Base-by-base conservation (phyloP, 2,329 filamentous ascomycete species). In the Trichoderma sp. region DNA sequence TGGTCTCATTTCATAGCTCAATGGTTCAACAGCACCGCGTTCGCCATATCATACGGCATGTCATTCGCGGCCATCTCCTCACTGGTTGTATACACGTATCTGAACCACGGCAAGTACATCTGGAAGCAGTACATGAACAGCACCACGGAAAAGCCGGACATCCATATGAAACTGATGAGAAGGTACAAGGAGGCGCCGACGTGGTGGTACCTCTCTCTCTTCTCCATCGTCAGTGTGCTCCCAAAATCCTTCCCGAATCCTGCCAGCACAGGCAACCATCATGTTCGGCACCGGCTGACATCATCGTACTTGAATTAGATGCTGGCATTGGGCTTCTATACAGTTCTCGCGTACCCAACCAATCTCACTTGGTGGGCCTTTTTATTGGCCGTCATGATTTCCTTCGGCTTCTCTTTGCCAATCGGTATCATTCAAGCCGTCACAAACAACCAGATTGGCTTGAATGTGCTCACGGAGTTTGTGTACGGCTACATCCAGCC, bases 401-500 rank as follows among this genome's bases (percentile, higher is more conserved):
- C 89, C 0, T 85, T 87, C 67, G 77, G 83, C 9, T 92, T 90
- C 75, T 82, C 88, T 9, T 78, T 92, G 13, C 90, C 90, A 0
- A 89, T 89, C 56, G 88, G 88, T 48, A 91, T 92, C 68, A 87
- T 92, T 37, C 85, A 91, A 73, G 90, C 89, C 42, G 83, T 89
- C 5, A 90, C 90, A 4, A 88, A 91, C 73, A 89, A 90, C 76
- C 81, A 91, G 80, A 88, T 92, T 42, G 89, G 89, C 2, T 80
- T 93, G 39, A 93, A 93, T 70, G 90, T 93, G 29, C 80, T 93
- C 70, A 91, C 90, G 1, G 90, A 92, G 78, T 92, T 92, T 70
- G 80, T 93, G 4, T 87, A 88, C 68, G 91, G 91, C 1, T 93
- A 93, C 73, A 90, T 93, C 73, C 89, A 92, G 70, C 90, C 90